Evolutionary conservation across 768 basidiomycete species (phyloP).

Genomic region (Rhizopogon sp.): DNA sequence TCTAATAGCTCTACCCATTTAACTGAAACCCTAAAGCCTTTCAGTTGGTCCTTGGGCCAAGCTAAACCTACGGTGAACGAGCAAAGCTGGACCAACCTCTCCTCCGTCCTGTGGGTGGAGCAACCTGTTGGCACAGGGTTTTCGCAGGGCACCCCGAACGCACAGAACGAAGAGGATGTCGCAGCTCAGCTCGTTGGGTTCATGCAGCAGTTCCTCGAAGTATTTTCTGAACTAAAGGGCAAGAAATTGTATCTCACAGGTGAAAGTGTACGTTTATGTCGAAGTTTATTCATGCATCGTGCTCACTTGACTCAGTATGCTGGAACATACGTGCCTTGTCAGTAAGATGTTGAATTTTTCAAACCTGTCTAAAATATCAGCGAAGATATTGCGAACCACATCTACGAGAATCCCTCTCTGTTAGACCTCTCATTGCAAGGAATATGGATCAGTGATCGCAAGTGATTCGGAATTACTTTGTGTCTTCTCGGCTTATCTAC

Average conservation of each 20-base stretch:
- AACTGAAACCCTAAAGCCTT: constrained; percentile 39
- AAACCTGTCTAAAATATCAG: neutral
- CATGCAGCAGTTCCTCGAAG: constrained; percentile 68
- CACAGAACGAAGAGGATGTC: constrained; percentile 52
- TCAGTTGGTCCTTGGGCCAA: constrained; percentile 60
- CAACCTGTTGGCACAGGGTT: constrained; percentile 81
- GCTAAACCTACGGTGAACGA: constrained; percentile 61
- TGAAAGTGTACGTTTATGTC: constrained; percentile 55
- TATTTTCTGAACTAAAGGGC: constrained; percentile 68
- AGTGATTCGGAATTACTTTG: constrained; percentile 17
- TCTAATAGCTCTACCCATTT: constrained; percentile 15
- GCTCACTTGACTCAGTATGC: constrained; percentile 47
- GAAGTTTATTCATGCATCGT: neutral
- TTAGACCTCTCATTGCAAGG: constrained; percentile 60
- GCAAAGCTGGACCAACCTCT: constrained; percentile 77
- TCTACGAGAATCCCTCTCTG: constrained; percentile 51
- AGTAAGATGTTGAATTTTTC: constrained; percentile 14
- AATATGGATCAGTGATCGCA: constrained; percentile 71
- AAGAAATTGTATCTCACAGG: constrained; percentile 69
- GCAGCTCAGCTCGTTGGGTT: constrained; percentile 54
- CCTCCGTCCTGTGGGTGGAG: constrained; percentile 70
- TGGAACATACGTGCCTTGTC: constrained; percentile 62
- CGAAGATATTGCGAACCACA: constrained; percentile 70
- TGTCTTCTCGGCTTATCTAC: neutral
- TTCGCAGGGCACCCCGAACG: constrained; percentile 64